Conservation (phyloP, 352 stramenopile species). For the Elongisporangium anandrum region DNA sequence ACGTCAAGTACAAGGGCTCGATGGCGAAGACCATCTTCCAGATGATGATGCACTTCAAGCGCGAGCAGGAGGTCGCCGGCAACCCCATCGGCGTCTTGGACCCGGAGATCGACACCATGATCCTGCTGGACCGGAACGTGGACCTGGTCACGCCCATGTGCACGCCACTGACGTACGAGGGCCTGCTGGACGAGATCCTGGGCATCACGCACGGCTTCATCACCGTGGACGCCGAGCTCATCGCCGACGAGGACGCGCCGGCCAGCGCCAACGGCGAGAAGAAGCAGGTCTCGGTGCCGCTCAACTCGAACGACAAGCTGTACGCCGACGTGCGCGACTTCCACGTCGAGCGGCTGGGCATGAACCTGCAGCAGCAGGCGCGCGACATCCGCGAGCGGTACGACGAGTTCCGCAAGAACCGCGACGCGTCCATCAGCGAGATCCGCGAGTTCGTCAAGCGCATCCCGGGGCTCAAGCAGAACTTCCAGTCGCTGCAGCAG, state of each 20-base stretch:
- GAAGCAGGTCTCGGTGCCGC: conserved; percentile 86
- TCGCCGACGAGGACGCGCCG: conserved; percentile 60
- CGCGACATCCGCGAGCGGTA: conserved; percentile 93
- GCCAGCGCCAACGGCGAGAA: conserved; percentile 14
- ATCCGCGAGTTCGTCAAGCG: conserved; percentile 99
- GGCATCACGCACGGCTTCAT: conserved; percentile 92
- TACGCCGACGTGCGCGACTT: conserved; percentile 96
- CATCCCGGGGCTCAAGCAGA: conserved; percentile 92
- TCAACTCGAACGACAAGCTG: conserved; percentile 95
- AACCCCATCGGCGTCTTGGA: conserved; percentile 74
- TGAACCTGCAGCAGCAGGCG: conserved; percentile 95
- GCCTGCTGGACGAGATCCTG: conserved; percentile 94
- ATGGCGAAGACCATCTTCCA: conserved; percentile 91
- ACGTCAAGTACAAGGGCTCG: conserved; percentile 92
- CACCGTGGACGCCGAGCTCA: conserved; percentile 69
- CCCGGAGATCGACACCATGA: conserved; percentile 91
- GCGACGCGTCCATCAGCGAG: conserved; percentile 95
- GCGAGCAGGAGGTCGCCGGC: conserved; percentile 86
- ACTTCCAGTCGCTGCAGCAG: conserved; percentile 94
- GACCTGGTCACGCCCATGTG: conserved; percentile 96
- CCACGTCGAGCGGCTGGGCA: conserved; percentile 95
- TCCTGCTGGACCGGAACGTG: conserved; percentile 93
- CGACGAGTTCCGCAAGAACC: conserved; percentile 94
- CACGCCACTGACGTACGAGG: conserved; percentile 96
- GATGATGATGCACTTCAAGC: conserved; percentile 89